Base-by-base conservation (phyloP, 140 eudicot species). In the Oenanthe javanica region DNA sequence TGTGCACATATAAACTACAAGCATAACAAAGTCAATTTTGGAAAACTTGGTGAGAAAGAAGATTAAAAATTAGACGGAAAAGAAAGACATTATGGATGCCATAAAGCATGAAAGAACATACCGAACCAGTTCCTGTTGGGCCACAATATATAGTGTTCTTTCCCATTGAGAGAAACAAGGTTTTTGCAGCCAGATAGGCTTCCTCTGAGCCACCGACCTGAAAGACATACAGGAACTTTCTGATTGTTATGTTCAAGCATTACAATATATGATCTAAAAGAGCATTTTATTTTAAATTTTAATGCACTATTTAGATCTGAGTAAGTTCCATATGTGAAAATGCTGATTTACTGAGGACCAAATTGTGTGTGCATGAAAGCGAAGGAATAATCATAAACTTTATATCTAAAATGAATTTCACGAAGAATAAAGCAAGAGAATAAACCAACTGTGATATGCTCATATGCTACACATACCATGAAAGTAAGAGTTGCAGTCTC, bases 201-300 rank as follows among this genome's bases (percentile, higher is more conserved):
- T 94, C 93, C 87, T 94, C 93, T 2, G 85, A 79, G 46, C 98
- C 98, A 81, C 98, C 98, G 81, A 92, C 97, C 98, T 94, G 82
- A 75, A 77, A 69, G 43, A 78, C 84, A 64, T 48, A 48, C 10
- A 47, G 40, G 23, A 25, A 13, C 61, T 25, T 75, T 27, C 13
- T 23, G 25, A 10, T 45, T 49, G 42, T 23, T 13, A 2, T 49
- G 43, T 16, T 75, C 45, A 75, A 48, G 79, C 18, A 27, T 71
- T 23, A 75, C 13, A 18, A 5, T 75, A 48, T 14, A 49, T 49
- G 31, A 23, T 50, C 11, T 11, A 11, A 57, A 21, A 49, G 4
- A 75, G 45, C 45, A 23, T 23, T 3, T 2, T 4, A 8, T 46
- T 5, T n/a, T 9, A n/a, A 27, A 8, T 46, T 5, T n/a, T 9